Conservation (phyloP, 306 rosid species). For the Vachellia pachyceras region DNA sequence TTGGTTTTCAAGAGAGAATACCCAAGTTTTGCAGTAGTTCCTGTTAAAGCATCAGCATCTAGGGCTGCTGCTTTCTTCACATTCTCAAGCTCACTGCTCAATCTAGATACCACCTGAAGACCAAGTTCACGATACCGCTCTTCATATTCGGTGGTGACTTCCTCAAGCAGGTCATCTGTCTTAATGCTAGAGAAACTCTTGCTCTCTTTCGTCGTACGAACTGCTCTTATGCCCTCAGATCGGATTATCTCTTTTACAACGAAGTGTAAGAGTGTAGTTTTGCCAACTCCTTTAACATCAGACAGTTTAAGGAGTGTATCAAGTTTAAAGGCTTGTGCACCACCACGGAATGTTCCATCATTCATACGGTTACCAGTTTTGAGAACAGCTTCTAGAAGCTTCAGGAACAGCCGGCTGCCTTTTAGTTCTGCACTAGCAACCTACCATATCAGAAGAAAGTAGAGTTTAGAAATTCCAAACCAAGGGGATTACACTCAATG, state of each 20-base stretch:
- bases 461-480: not conserved
- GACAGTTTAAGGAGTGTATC: constrained; percentile 93
- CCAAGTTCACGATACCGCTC: constrained; percentile 70
- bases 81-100: constrained; percentile 81
- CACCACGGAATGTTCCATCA: constrained; percentile 93
- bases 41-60: constrained; percentile 80
- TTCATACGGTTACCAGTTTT: constrained; percentile 99
- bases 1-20: constrained; percentile 53
- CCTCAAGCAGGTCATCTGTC: constrained; percentile 57
- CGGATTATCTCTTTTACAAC: constrained; percentile 96
- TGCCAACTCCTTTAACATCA: constrained; percentile 95
- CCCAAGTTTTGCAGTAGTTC: constrained; percentile 78
- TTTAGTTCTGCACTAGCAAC: constrained; percentile 87
- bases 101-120: constrained; percentile 73
- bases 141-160: constrained; percentile 52
- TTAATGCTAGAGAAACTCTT: constrained; percentile 61
- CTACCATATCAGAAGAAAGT: constrained; percentile 52
- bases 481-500: not conserved
- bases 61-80: constrained; percentile 78
- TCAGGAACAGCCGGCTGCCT: constrained; percentile 88
- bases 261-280: constrained; percentile 92
- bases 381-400: constrained; percentile 98
- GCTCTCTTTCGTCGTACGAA: constrained; percentile 56
- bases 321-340: constrained; percentile 96
- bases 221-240: constrained; percentile 89